Evolutionary conservation across 1,284 basidiomycete species (phyloP).

Genomic region (Leucoagaricus sp.): DNA sequence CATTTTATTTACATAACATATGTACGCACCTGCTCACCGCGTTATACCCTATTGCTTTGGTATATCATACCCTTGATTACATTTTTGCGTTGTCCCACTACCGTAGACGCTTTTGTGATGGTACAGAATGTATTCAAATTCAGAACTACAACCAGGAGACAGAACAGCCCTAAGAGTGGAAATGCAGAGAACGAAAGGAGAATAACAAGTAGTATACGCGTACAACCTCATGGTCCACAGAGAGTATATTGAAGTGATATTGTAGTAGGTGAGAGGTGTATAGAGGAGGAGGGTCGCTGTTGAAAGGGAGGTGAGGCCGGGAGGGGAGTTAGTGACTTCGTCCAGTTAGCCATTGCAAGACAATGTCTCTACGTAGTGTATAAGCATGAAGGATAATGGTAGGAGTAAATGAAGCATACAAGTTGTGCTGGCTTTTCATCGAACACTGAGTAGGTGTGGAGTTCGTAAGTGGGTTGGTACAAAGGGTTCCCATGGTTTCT

Average conservation of each 20-base stretch:
- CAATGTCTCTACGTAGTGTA: slow-evolving; percentile 73
- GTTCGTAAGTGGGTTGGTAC: slow-evolving; percentile 17
- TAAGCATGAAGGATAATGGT: no score
- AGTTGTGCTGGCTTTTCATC: slow-evolving; percentile 93
- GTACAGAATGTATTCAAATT: slow-evolving; percentile 1
- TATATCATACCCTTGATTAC: neutral
- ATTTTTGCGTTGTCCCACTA: neutral
- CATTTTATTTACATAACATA: neutral
- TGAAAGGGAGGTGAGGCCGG: neutral
- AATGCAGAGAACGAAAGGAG: neutral
- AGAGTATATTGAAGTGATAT: neutral
- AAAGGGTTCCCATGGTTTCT: slow-evolving; percentile 24
- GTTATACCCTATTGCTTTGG: neutral
- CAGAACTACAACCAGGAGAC: neutral
- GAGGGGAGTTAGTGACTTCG: slow-evolving; percentile 54
- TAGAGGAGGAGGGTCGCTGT: slow-evolving; percentile 4
- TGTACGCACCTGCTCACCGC: neutral
- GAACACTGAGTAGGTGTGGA: slow-evolving; percentile 69
- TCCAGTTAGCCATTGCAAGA: slow-evolving; percentile 70
- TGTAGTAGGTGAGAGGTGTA: neutral
- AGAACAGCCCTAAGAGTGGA: neutral
- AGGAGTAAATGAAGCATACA: slow-evolving; percentile 65
- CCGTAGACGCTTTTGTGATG: neutral
- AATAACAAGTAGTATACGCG: neutral
- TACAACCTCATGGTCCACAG: neutral